These are phyloP conservation scores for Scenedesmus sp. DNA, from an alignment of 163 green algal genomes.

Conservation along the genomic window DNA sequence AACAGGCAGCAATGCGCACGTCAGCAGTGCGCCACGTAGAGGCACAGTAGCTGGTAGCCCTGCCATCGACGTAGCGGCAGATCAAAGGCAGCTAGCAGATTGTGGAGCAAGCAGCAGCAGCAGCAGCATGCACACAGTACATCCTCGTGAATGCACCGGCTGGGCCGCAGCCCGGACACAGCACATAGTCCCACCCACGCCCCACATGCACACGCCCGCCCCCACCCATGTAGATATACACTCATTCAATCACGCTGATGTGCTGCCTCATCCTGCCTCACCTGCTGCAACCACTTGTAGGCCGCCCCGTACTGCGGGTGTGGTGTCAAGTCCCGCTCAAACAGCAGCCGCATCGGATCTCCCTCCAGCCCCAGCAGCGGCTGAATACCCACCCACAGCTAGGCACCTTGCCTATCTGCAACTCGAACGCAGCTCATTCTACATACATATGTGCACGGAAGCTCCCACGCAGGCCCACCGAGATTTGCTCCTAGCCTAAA, in stretches of 20 bases:
- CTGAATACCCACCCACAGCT: slow-evolving; percentile 96
- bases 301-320: slow-evolving; percentile 93
- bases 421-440: neutral
- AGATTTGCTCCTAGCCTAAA: too few relatives aligned
- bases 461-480: neutral
- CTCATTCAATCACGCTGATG: too few relatives aligned
- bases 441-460: neutral
- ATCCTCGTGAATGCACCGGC: too few relatives aligned
- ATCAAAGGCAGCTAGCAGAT: too few relatives aligned
- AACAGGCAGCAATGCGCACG: too few relatives aligned
- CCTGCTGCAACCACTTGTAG: slow-evolving; percentile 93
- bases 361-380: slow-evolving; percentile 96
- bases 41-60: neutral
- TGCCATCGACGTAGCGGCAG: neutral
- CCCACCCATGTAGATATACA: too few relatives aligned
- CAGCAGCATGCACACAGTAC: neutral
- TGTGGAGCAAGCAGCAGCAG: neutral
- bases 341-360: slow-evolving; percentile 98
- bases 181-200: too few relatives aligned
- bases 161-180: too few relatives aligned
- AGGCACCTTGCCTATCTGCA: slow-evolving; percentile 86
- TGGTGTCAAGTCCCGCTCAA: slow-evolving; percentile 97
- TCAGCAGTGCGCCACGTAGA: too few relatives aligned
- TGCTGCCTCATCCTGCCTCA: slow-evolving; percentile 18
- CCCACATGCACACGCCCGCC: too few relatives aligned